Evolutionary conservation across 371 early-diverging fungal species (phyloP), one percentile per base, ranked within the genome.

Genomic region (Antonospora locustae): DNA sequence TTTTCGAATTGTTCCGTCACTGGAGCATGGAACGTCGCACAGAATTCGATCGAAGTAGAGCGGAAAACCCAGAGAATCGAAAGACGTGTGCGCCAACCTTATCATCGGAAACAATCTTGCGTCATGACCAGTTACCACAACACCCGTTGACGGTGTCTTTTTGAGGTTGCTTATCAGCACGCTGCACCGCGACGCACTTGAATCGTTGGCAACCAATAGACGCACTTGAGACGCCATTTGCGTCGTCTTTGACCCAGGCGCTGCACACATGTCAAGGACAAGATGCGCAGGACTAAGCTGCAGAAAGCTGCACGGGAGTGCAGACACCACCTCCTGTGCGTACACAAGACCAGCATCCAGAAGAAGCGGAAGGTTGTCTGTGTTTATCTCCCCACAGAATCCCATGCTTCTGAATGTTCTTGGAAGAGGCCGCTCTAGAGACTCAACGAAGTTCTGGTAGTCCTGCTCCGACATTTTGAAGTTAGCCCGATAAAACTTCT

Each of bases 1-100:
- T 75, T 98, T 98, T 67, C 98, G 81, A 32, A 92, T 69, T 0
- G 98, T 98, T 41, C 95, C 98, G 72, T 98, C 98, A 47, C 95
- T 90, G 57, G 89, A 83, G 59, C 72, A 70, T 0, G 96, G 95
- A 0, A 95, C 98, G 78, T 98, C 98, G 61, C 85, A 84, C 43
- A 94, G 77, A 1, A 96, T 85, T 54, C 90, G 82, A 65, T 93
- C 94, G 78, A 93, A 92, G 22, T 29, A 38, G 17, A 55, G 7
- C 2, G 2, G 17, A 44, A 2, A 58, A 51, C 17, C 54, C 29
- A 7, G 57, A 28, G 49, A 48, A 27, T 23, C 30, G 51, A 2
- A 29, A n/a, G 27, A 46, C 28, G 47, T 29, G 7, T 16, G 24
- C 20, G 48, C 29, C 66, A 78, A 79, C 55, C 82, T 40, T 25